Conservation (phyloP, 2,329 filamentous ascomycete genomes). For the Curvularia sp. region DNA sequence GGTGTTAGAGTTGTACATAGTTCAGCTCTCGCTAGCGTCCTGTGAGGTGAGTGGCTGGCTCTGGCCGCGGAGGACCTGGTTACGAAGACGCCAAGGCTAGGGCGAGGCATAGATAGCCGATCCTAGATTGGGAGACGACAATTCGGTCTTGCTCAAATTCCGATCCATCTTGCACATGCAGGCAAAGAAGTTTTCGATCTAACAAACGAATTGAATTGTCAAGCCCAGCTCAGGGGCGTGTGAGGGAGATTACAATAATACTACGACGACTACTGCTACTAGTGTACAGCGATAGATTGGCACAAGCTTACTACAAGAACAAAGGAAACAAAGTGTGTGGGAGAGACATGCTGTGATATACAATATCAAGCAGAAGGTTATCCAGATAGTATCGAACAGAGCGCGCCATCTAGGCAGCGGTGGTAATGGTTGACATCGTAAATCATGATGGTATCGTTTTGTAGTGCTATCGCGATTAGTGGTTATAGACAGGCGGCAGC, state of each 20-base stretch:
- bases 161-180: neutral
- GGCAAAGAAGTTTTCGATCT: neutral
- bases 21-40: slow-evolving; percentile 1
- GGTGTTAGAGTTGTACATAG: neutral
- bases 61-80: neutral
- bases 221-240: slow-evolving; percentile 11
- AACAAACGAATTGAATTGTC: slow-evolving; percentile 7
- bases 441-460: slow-evolving; percentile 10
- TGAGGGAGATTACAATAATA: slow-evolving; percentile 11
- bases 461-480: slow-evolving; percentile 13
- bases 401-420: slow-evolving; percentile 4
- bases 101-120: neutral
- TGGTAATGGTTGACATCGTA: neutral
- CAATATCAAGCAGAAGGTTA: slow-evolving; percentile 12
- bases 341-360: slow-evolving; percentile 12
- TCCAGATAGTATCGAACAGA: slow-evolving; percentile 11
- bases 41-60: neutral
- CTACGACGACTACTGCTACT: slow-evolving; percentile 4
- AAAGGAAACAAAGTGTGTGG: slow-evolving; percentile 7
- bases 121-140: neutral
- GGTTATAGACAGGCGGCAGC: neutral
- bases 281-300: slow-evolving; percentile 6
- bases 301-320: slow-evolving; percentile 3
- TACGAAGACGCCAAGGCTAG: neutral
- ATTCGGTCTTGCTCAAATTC: too few relatives aligned